Evolutionary conservation across 192 early-diverging fungal species (phyloP).

Genomic region (Cetraspora pellucida): DNA sequence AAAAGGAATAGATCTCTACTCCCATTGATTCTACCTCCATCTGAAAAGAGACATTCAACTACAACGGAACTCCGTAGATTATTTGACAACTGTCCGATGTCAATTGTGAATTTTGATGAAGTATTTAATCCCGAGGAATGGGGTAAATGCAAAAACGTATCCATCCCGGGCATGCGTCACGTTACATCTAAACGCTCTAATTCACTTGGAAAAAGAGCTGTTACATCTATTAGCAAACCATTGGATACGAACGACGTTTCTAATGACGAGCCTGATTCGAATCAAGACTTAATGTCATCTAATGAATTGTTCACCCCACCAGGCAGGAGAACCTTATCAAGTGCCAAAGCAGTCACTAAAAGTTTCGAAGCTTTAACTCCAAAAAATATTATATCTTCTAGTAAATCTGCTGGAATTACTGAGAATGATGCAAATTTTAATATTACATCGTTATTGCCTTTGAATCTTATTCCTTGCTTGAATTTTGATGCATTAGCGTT

Average conservation of each 20-base stretch:
- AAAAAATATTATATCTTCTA: neutral
- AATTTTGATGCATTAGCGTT: slow-evolving; percentile 17
- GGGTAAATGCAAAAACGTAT: neutral
- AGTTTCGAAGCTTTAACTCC: neutral
- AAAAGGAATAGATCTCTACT: slow-evolving; percentile 1
- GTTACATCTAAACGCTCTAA: too few species aligned
- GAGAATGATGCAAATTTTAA: slow-evolving; percentile 12
- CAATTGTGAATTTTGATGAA: slow-evolving; percentile 14
- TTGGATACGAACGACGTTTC: too few species aligned
- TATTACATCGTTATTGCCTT: slow-evolving; percentile 19
- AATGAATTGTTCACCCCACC: neutral
- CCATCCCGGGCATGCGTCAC: too few species aligned
- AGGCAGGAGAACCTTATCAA: neutral
- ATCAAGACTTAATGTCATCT: too few species aligned
- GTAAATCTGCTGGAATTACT: neutral
- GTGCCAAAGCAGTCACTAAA: neutral
- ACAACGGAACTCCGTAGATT: slow-evolving; percentile 27
- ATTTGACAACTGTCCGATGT: slow-evolving; percentile 14
- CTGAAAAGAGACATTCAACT: slow-evolving; percentile 8
- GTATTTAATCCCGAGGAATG: slow-evolving; percentile 24
- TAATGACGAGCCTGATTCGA: too few species aligned
- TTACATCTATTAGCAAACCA: too few species aligned
- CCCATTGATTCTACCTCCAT: neutral
- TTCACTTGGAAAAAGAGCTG: too few species aligned
- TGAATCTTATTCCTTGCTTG: slow-evolving; percentile 21